Percentiles rank a stretch among this genome's conserved stretches.
These are phyloP conservation scores for Cryptosporidium bovis DNA, from an alignment of 169 alveolate genomes.

Conservation along the genomic window DNA sequence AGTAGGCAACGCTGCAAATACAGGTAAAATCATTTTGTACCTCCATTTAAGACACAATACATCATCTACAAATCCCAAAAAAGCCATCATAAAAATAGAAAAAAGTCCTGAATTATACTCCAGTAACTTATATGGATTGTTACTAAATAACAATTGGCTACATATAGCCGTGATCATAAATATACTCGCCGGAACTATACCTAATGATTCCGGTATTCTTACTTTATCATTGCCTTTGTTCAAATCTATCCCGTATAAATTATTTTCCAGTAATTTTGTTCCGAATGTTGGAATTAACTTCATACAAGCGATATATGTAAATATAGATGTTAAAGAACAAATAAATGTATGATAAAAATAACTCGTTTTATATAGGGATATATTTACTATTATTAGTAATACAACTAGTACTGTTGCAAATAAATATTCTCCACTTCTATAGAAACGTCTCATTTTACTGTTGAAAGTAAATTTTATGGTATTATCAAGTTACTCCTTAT, in stretches of 20 bases:
- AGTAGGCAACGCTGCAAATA: constrained; percentile 89
- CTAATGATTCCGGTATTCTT: constrained; percentile 89
- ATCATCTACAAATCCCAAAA: constrained; percentile 93
- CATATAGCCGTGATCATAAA: constrained; percentile 84
- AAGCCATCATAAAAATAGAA: constrained; percentile 88
- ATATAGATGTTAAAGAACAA: constrained; percentile 31
- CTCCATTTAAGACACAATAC: constrained; percentile 92
- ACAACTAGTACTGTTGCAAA: constrained; percentile 11
- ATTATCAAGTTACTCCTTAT: too few species aligned
- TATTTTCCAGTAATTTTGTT: constrained; percentile 49
- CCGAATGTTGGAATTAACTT: constrained; percentile 50
- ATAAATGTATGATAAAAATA: constrained; percentile 38
- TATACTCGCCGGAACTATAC: constrained; percentile 88
- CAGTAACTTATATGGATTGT: constrained; percentile 78
- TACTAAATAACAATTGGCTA: constrained; percentile 81
- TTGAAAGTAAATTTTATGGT: too few species aligned
- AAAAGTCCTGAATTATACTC: constrained; percentile 88
- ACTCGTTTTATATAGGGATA: constrained; percentile 34
- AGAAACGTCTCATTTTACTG: constrained; percentile 7
- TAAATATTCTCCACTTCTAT: constrained; percentile 27
- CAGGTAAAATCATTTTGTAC: constrained; percentile 90
- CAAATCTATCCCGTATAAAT: constrained; percentile 76
- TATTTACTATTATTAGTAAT: constrained; percentile 19
- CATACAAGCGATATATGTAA: constrained; percentile 21
- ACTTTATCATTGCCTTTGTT: constrained; percentile 28